Percentiles rank a stretch among this genome's conserved stretches.
Conservation (phyloP, 2,329 filamentous ascomycete species). For the Endoconidiophora polonica region DNA sequence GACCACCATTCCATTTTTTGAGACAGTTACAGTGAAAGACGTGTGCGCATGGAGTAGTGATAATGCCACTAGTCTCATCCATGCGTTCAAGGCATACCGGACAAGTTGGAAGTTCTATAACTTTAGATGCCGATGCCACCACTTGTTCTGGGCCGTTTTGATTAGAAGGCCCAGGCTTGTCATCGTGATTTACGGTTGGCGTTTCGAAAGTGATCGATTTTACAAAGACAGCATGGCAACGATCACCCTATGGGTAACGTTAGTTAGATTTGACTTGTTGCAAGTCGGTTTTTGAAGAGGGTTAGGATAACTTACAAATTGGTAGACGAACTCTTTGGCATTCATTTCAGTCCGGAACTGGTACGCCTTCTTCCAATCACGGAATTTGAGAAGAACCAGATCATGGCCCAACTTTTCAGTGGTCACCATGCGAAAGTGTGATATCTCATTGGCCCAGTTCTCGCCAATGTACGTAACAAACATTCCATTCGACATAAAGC, state of each 20-base stretch:
- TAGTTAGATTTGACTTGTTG: conserved; percentile 11
- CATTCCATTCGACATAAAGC: conserved; percentile 80
- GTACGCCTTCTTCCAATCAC: conserved; percentile 54
- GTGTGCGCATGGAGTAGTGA: conserved; percentile 94
- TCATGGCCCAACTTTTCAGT: conserved; percentile 81
- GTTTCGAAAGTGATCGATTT: conserved; percentile 76
- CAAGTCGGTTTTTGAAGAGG: not conserved
- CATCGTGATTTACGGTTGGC: conserved; percentile 23
- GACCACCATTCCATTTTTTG: conserved; percentile 87
- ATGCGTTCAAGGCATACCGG: conserved; percentile 94
- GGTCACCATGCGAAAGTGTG: conserved; percentile 86
- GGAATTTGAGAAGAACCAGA: conserved; percentile 90
- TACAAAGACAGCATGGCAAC: conserved; percentile 88
- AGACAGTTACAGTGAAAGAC: conserved; percentile 95
- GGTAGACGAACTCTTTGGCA: conserved; percentile 79
- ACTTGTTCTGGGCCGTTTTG: conserved; percentile 39
- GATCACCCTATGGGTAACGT: conserved; percentile 48
- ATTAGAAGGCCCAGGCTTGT: conserved; percentile 17
- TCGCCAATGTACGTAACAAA: conserved; percentile 86
- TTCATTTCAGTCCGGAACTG: conserved; percentile 79
- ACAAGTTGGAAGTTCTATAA: conserved; percentile 86
- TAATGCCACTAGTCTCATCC: conserved; percentile 88
- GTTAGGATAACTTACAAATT: conserved; percentile 46
- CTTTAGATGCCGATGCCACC: conserved; percentile 55
- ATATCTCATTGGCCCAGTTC: conserved; percentile 68